These are phyloP conservation scores for Ascochyta viciae-villosae DNA, from an alignment of 2,329 filamentous ascomycete species.

Conservation along the genomic window DNA sequence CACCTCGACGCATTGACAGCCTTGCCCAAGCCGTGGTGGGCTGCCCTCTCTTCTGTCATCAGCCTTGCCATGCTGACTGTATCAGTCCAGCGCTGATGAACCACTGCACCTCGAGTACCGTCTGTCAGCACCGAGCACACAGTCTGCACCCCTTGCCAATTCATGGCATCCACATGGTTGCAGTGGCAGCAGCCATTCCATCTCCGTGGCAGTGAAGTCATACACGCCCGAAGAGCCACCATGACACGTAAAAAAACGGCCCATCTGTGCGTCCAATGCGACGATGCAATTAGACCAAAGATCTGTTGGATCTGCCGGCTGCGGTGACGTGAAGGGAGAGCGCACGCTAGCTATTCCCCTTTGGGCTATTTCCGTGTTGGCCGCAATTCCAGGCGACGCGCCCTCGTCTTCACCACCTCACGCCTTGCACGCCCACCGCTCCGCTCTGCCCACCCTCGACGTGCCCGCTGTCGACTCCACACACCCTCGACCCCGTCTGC, in stretches of 20 bases:
- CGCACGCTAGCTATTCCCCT: not conserved
- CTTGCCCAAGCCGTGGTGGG: not conserved
- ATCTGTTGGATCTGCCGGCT: constrained; percentile 12
- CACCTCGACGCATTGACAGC: constrained; percentile 10
- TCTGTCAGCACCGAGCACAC: not conserved
- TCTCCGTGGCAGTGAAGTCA: not conserved
- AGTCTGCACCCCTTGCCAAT: no score
- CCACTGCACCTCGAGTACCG: not conserved
- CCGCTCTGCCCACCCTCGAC: not conserved
- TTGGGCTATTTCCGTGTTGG: constrained; percentile 9
- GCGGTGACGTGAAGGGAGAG: constrained; percentile 13
- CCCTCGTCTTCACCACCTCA: constrained; percentile 13
- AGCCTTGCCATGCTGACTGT: not conserved
- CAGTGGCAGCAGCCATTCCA: no score
- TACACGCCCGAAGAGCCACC: constrained; percentile 1
- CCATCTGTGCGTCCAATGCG: constrained; percentile 1
- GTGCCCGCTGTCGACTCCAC: constrained; percentile 2
- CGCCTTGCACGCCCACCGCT: constrained; percentile 11
- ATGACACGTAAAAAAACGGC: constrained; percentile 3
- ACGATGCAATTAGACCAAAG: not conserved
- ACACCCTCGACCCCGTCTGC: not conserved
- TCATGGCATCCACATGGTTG: no score
- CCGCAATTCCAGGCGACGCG: constrained; percentile 18
- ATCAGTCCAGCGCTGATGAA: not conserved
- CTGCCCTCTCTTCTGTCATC: not conserved